Percentiles rank a stretch among this genome's conserved stretches.
Conservation (phyloP, 2,329 filamentous ascomycete genomes). For the Aspergillus tubingensis region DNA sequence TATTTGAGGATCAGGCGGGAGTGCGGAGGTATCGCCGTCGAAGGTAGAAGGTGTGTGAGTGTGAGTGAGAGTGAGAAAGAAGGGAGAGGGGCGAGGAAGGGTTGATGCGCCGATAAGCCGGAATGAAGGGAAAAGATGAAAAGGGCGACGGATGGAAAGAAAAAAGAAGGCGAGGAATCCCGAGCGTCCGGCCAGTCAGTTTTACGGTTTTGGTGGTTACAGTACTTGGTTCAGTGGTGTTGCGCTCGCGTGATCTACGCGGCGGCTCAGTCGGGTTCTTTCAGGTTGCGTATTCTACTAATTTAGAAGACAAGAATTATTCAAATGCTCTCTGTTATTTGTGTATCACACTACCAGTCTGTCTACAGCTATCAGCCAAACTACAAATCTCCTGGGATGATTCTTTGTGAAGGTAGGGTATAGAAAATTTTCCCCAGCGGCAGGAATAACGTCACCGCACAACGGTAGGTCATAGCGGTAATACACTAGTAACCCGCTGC, state of each 20-base stretch:
- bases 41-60: neutral
- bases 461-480: neutral
- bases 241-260: constrained; percentile 26
- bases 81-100: constrained; percentile 24
- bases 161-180: constrained; percentile 18
- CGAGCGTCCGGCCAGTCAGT: constrained; percentile 17
- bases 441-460: constrained; percentile 18
- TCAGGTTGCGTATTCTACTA: too few relatives aligned
- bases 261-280: neutral
- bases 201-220: neutral
- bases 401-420: neutral
- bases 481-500: constrained; percentile 1
- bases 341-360: too few relatives aligned
- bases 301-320: too few relatives aligned
- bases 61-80: constrained; percentile 1
- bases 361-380: too few relatives aligned
- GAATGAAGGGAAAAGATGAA: constrained; percentile 19
- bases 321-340: too few relatives aligned
- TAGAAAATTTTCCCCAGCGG: neutral
- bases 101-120: constrained; percentile 23
- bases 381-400: neutral
- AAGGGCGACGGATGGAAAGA: constrained; percentile 16
- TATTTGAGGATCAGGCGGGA: neutral
- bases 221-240: neutral
- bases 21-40: constrained; percentile 18